Evolutionary conservation across 257 asterid species (phyloP), one percentile per base, ranked within the genome.

Genomic region (Thymus mandschuricus): DNA sequence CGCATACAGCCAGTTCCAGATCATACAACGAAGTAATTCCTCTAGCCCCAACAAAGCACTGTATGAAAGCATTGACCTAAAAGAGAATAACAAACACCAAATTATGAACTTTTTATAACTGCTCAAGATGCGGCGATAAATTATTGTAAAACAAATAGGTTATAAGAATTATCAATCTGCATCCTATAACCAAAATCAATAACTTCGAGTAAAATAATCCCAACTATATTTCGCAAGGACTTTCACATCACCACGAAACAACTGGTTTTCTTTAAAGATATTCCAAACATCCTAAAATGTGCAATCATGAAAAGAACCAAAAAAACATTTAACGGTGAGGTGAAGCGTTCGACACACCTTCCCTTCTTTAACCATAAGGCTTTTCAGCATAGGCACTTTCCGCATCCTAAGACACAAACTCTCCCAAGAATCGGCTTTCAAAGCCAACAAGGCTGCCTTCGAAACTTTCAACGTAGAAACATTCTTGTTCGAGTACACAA

Each of bases 31-130:
- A 82, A 76, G 91, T 81, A 59, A 94, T 82, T 77, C 86, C 83
- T 83, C 91, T 88, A 73, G 80, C 97, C 71, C 89, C 96, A 65
- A 89, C 90, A 86, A 89, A 91, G 86, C 99, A 94, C 82, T 88
- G 93, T 80, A 94, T 92, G 83, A 91, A 89, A 40, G 93, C 78
- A 82, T 89, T 88, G 80, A 94, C 75, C 99, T 94, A 67, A 49
- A 7, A 28, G 21, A 64, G 60, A 60, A 60, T 29, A 75, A 54
- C 35, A 55, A 72, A 44, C 65, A 67, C 29, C 59, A 76, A 73
- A 58, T 44, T 27, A 64, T 46, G 59, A 70, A 76, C 21, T 21
- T 46, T 71, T 30, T 61, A 52, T 29, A 33, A 5, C 55, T 0
- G 51, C 60, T 15, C 38, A 71, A 33, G 38, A 27, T 21, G 51